Percentiles rank a stretch among this genome's conserved stretches.
Conservation (phyloP, 2,329 filamentous ascomycete genomes). For the Calonectria honghensis region DNA sequence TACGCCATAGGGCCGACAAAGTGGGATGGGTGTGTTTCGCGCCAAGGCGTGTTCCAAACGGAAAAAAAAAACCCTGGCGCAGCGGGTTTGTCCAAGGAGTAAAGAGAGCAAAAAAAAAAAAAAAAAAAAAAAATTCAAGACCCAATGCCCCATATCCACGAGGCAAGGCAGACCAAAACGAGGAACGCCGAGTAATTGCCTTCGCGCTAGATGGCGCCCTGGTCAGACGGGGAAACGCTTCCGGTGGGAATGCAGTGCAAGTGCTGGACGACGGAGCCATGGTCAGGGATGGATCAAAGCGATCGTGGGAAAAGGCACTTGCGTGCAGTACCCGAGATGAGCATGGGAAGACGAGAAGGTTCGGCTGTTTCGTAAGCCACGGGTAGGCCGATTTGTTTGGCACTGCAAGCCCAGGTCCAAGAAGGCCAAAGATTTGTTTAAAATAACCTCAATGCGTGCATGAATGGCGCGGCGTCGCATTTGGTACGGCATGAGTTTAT, state of each 20-base stretch:
- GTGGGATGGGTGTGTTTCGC: slow-evolving; percentile 9
- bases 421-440: not conserved
- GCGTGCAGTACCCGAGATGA: slow-evolving; percentile 25
- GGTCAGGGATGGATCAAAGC: slow-evolving; percentile 34
- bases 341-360: slow-evolving; percentile 17
- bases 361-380: slow-evolving; percentile 38
- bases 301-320: slow-evolving; percentile 22
- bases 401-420: not conserved
- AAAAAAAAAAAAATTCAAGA: not conserved
- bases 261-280: slow-evolving; percentile 14
- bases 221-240: slow-evolving; percentile 46
- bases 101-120: no score
- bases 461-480: slow-evolving; percentile 38
- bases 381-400: slow-evolving; percentile 27
- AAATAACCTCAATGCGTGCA: slow-evolving; percentile 31
- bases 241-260: slow-evolving; percentile 43
- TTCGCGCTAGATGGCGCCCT: slow-evolving; percentile 38
- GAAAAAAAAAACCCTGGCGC: not conserved
- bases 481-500: slow-evolving; percentile 37
- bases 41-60: not conserved
- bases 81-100: not conserved
- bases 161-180: slow-evolving; percentile 26
- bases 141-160: slow-evolving; percentile 18
- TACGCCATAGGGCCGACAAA: not conserved
- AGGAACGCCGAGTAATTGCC: slow-evolving; percentile 35